Evolutionary conservation across 1,284 basidiomycete species (phyloP), one percentile per base, ranked within the genome.

Genomic region (Pterulicium gracile): DNA sequence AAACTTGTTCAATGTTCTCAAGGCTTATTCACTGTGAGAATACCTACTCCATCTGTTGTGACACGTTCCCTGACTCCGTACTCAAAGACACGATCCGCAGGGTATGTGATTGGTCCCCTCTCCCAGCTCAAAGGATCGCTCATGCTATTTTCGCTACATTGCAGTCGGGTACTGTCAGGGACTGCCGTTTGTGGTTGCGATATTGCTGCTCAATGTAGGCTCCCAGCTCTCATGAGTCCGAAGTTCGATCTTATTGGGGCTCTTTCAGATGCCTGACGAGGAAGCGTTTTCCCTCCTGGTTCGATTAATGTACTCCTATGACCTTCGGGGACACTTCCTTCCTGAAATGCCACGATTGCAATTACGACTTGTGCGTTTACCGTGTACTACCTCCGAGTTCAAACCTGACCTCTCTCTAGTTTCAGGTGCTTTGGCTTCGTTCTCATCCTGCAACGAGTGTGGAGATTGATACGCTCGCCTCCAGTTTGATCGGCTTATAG

Each of bases 341-440:
- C 94, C 95, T 3, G 94, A 98, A 56, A 98, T 98, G 95, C 95
- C 95, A 0, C 93, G 92, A 49, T 64, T 98, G 3, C 96, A 98
- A 61, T 68, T 95, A 39, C 86, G 95, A 14, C 72, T 98, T 48
- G 83, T 86, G 58, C 67, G 81, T 58, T 19, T 15, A 17, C 21
- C 46, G 34, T 24, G 20, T 34, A 43, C 39, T 35, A 32, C 50
- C 4, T 43, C 40, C 18, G 18, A 10, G 39, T 46, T 49, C 20
- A 52, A 19, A 43, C 49, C 49, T 47, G 27, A 51, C 44, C 15
- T 22, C 10, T 44, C 19, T 44, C 17, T 52, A 85, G 70, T 72
- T 68, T 54, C 71, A 73, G 69, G 70, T 72, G 57, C 24, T n/a
- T n/a, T n/a, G 18, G 36, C 20, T 39, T 7, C 36, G 7, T 39